These are phyloP conservation scores for Agroathelia rolfsii DNA, from an alignment of 1,284 basidiomycete species.

Conservation along the genomic window DNA sequence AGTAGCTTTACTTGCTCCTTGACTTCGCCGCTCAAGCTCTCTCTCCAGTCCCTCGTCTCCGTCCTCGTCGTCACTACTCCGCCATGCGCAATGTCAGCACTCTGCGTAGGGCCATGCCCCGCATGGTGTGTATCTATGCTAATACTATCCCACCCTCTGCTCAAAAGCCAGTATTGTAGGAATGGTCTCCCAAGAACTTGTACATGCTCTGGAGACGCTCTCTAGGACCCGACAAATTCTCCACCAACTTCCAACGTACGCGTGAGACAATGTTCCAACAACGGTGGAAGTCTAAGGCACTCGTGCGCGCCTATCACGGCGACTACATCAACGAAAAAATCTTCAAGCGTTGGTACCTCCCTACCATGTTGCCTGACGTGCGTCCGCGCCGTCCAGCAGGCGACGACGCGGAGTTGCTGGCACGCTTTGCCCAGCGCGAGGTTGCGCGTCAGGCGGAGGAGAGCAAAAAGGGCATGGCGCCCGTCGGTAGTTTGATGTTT, in stretches of 20 bases:
- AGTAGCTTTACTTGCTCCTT: too few species aligned
- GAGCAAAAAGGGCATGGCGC: conserved; percentile 55
- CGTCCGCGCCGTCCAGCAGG: conserved; percentile 41
- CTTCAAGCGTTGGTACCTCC: conserved; percentile 95
- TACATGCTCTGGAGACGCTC: conserved; percentile 73
- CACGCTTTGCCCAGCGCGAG: conserved; percentile 51
- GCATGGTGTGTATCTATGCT: conserved; percentile 29
- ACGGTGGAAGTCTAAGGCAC: conserved; percentile 85
- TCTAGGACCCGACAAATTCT: conserved; percentile 36
- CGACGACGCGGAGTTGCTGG: conserved; percentile 34
- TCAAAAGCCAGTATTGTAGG: conserved; percentile 34
- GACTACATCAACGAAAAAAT: conserved; percentile 89
- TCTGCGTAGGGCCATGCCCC: conserved; percentile 33
- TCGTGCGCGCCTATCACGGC: conserved; percentile 91
- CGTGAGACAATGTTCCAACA: conserved; percentile 80
- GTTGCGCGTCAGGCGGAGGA: conserved; percentile 41
- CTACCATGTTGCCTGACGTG: conserved; percentile 79
- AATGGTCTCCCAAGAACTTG: conserved; percentile 73
- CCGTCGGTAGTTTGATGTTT: conserved; percentile 88
- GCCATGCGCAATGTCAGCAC: conserved; percentile 33
- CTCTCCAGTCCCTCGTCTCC: too few species aligned
- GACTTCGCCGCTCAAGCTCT: too few species aligned
- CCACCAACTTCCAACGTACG: conserved; percentile 48
- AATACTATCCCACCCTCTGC: background rate
- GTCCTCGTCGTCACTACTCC: too few species aligned